Evolutionary conservation across 164 flowering plant genomes (phyloP).

Genomic region (Aristolochia fimbriata): DNA sequence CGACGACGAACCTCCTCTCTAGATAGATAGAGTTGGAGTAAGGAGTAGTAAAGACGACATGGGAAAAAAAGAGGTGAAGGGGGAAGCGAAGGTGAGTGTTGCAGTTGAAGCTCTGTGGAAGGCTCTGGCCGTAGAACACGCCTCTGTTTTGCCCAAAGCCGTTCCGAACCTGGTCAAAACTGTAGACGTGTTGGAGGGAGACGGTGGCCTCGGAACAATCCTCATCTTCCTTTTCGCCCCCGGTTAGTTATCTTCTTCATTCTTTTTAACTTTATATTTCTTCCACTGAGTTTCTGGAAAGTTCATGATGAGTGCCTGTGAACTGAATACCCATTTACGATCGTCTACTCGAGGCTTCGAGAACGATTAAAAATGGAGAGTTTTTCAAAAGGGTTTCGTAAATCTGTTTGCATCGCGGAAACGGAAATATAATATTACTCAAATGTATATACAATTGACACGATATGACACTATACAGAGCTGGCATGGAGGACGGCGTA

Average conservation of each 20-base stretch:
- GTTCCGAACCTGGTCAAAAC: conserved; percentile 21
- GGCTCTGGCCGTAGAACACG: conserved; percentile 19
- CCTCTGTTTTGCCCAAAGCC: conserved; percentile 12
- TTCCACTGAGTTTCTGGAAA: not conserved
- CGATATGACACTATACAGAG: not conserved
- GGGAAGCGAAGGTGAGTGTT: conserved; percentile 19
- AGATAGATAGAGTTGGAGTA: not conserved
- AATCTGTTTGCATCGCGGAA: no score
- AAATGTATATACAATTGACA: no score
- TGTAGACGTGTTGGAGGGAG: conserved; percentile 27
- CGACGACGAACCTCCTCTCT: no score
- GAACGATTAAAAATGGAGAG: no score
- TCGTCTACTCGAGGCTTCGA: no score
- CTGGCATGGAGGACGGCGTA: conserved; percentile 4
- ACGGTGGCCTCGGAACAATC: conserved; percentile 39
- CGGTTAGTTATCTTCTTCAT: conserved; percentile 12
- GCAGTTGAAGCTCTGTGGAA: conserved; percentile 23
- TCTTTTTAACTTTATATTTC: not conserved
- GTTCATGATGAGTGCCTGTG: no score
- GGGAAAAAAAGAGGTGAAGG: conserved; percentile 14
- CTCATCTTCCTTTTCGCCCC: conserved; percentile 24
- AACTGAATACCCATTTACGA: no score
- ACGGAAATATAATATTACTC: no score
- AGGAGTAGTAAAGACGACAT: not conserved
- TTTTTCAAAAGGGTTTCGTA: no score